phyloP scores from a whole-genome alignment of 345 rosid genomes.

The Melaleuca alternifolia region DNA sequence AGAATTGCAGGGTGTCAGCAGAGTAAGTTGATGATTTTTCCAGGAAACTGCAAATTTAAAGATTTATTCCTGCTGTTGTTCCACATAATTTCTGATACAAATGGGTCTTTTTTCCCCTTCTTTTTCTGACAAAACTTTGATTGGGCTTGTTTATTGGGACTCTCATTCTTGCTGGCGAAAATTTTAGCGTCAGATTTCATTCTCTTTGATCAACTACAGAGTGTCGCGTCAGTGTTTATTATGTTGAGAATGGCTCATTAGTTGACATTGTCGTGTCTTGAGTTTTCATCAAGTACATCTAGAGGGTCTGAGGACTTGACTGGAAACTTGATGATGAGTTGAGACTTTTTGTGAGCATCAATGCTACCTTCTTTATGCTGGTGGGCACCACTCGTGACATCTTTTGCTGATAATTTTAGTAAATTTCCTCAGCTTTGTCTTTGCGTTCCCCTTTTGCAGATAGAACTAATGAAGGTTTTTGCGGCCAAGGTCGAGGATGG shows the following conservation, averaged over 20 bases:
- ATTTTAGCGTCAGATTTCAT: not conserved
- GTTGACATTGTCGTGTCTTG: not conserved
- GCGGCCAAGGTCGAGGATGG: constrained; percentile 74
- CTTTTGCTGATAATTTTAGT: not conserved
- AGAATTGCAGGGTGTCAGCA: not conserved
- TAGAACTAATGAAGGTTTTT: constrained; percentile 46
- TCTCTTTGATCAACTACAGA: not conserved
- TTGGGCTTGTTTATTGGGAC: not conserved
- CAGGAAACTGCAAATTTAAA: not conserved
- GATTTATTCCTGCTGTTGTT: not conserved
- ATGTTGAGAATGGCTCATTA: not conserved
- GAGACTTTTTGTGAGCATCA: not conserved
- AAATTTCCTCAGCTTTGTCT: not conserved
- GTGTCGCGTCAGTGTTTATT: not conserved
- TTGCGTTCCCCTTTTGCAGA: not conserved
- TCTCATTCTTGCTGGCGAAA: not conserved
- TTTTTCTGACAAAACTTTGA: not conserved
- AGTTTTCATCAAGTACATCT: not conserved
- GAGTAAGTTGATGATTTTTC: not conserved
- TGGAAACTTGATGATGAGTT: not conserved
- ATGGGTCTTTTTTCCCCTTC: not conserved
- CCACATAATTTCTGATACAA: not conserved
- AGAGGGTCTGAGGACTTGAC: not conserved
- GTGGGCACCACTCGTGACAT: not conserved
- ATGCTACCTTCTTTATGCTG: not conserved